phyloP scores from a whole-genome alignment of 768 basidiomycete genomes.

The Kwoniella mangroviensis region DNA sequence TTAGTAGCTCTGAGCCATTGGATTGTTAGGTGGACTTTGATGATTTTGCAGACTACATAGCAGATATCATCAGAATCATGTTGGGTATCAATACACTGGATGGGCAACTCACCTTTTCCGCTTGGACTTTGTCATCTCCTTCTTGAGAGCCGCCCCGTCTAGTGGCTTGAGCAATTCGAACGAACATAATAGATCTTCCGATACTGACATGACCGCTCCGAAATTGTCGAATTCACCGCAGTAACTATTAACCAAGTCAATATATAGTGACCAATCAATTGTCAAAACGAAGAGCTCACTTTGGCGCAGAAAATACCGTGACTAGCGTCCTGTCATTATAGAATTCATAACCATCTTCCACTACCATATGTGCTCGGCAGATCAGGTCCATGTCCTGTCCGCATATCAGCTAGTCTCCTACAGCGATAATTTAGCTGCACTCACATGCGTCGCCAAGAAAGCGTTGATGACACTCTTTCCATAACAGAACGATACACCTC shows the following conservation, averaged over 20 bases:
- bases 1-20: slow-evolving; percentile 53
- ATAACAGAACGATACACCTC: slow-evolving; percentile 98
- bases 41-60: slow-evolving; percentile 55
- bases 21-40: slow-evolving; percentile 58
- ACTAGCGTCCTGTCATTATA: slow-evolving; percentile 99
- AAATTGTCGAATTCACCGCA: slow-evolving; percentile 58
- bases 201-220: slow-evolving; percentile 71
- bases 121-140: slow-evolving; percentile 98
- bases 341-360: slow-evolving; percentile 95
- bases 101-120: slow-evolving; percentile 77
- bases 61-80: neutral
- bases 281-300: slow-evolving; percentile 65
- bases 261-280: neutral
- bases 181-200: slow-evolving; percentile 94
- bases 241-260: slow-evolving; percentile 44
- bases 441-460: slow-evolving; percentile 68
- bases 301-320: slow-evolving; percentile 97
- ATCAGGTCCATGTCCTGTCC: slow-evolving; percentile 91
- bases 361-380: slow-evolving; percentile 99
- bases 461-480: slow-evolving; percentile 97
- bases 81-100: neutral
- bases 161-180: slow-evolving; percentile 96
- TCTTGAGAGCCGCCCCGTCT: slow-evolving; percentile 89
- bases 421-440: slow-evolving; percentile 20
- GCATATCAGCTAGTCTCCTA: slow-evolving; percentile 46